These are phyloP conservation scores for Rhizopus delemar DNA, from an alignment of 371 early-diverging fungal genomes.

Conservation along the genomic window DNA sequence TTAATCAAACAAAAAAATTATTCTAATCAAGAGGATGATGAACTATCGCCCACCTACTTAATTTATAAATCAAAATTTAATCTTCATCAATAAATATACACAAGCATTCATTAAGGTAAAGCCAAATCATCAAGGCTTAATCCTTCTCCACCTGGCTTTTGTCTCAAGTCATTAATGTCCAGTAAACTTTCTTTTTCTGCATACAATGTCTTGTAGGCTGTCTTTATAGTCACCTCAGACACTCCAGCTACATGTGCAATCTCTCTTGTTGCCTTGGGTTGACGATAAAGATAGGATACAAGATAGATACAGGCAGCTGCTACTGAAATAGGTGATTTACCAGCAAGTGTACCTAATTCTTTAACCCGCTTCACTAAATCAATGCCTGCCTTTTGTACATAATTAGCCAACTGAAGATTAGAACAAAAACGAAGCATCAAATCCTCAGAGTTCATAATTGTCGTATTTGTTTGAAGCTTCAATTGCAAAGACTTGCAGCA, in stretches of 20 bases:
- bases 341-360: conserved; percentile 81
- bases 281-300: conserved; percentile 71
- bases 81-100: background rate
- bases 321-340: conserved; percentile 89
- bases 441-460: conserved; percentile 74
- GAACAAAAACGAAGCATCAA: conserved; percentile 89
- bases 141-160: conserved; percentile 42
- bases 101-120: conserved; percentile 34
- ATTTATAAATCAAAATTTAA: background rate
- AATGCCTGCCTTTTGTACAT: conserved; percentile 74
- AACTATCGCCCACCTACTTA: background rate
- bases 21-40: background rate
- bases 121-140: conserved; percentile 54
- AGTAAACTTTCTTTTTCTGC: conserved; percentile 59
- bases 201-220: conserved; percentile 77
- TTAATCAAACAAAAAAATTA: no score
- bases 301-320: conserved; percentile 92
- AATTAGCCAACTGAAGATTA: conserved; percentile 70
- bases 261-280: conserved; percentile 69
- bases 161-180: conserved; percentile 50
- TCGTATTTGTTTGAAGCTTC: conserved; percentile 65
- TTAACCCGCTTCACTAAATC: conserved; percentile 77
- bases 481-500: conserved; percentile 79
- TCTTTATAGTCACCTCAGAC: conserved; percentile 88
- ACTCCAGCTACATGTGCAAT: conserved; percentile 87